Base-by-base conservation (phyloP, 495 filamentous ascomycete species). In the Hyaloscypha variabilis region DNA sequence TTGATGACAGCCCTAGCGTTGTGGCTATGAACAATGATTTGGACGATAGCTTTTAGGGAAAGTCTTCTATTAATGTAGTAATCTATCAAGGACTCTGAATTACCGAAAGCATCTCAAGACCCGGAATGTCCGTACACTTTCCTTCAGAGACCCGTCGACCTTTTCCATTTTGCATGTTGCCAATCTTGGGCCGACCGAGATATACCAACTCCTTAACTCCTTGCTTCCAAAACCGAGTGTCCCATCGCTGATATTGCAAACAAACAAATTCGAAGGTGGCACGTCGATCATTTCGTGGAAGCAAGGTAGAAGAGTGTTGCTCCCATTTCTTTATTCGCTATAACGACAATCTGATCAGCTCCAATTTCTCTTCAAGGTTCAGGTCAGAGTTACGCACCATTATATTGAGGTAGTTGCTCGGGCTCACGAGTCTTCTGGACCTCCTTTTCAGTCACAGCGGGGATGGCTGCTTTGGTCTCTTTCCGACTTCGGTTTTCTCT, bases 1-100 rank as follows among this genome's bases (percentile, higher is more conserved):
- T 25, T 2, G 88, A 88, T 65, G 86, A 89, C 64, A 93, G 90
- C 69, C 91, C 91, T 6, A 92, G 89, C 54, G 79, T 95, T 66
- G 88, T 94, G 31, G 84, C 86, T 71, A 85, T 90, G 75, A 85
- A 82, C 57, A 82, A 85, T 52, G 74, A 82, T 64, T 77, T 91
- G 62, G 90, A 92, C 70, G 87, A 92, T 68, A 90, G 87, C 0
- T 92, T 93, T 69, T 93, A 76, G 63, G 21, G 28, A 49, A 57
- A 49, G 39, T 11, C 10, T 46, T 46, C 17, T 4, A 46, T 46
- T 46, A 46, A 46, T 46, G 39, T 17, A 46, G 39, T 17, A 46
- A 46, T 46, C 39, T 17, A 46, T 46, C 39, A 17, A 31, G 19
- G 52, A 46, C 25, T 57, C 13, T 28, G 2, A 58, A 58, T 64